A percentile compares a stretch with the other conserved stretches of the same genome.
Evolutionary conservation across 306 rosid genomes (phyloP).

Genomic region (Fragaria nilgerrensis): DNA sequence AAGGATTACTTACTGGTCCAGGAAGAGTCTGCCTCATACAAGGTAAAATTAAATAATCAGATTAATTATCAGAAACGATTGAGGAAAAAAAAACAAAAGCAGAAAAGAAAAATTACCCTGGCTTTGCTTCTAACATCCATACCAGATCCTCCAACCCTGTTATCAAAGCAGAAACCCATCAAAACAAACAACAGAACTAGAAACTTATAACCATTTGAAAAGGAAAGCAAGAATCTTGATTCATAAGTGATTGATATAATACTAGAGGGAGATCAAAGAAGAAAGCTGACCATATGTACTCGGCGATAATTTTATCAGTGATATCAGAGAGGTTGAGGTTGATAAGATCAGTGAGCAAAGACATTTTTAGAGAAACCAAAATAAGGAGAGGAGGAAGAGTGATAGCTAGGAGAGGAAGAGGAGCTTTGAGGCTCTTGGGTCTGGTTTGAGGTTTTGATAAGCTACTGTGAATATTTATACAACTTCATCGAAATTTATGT

Average conservation of each 20-base stretch:
- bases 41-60: neutral
- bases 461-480: neutral
- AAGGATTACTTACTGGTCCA: slow-evolving; percentile 52
- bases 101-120: slow-evolving; percentile 36
- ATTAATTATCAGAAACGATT: neutral
- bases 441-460: neutral
- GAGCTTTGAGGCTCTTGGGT: neutral
- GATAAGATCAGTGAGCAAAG: slow-evolving; percentile 30
- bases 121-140: slow-evolving; percentile 68
- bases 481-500: neutral
- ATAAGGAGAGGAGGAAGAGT: neutral
- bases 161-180: neutral
- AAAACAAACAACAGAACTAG: neutral
- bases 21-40: slow-evolving; percentile 46
- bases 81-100: neutral
- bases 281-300: slow-evolving; percentile 64
- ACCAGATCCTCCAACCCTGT: slow-evolving; percentile 81
- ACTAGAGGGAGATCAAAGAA: neutral
- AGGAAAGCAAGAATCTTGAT: neutral
- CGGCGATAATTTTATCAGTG: slow-evolving; percentile 52
- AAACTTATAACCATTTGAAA: neutral
- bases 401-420: neutral
- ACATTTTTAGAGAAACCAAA: neutral
- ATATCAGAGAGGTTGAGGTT: slow-evolving; percentile 48
- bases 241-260: neutral